Percentiles rank a stretch among this genome's conserved stretches.
Evolutionary conservation across 2,329 filamentous ascomycete species (phyloP).

Genomic region (Alternaria viburni): DNA sequence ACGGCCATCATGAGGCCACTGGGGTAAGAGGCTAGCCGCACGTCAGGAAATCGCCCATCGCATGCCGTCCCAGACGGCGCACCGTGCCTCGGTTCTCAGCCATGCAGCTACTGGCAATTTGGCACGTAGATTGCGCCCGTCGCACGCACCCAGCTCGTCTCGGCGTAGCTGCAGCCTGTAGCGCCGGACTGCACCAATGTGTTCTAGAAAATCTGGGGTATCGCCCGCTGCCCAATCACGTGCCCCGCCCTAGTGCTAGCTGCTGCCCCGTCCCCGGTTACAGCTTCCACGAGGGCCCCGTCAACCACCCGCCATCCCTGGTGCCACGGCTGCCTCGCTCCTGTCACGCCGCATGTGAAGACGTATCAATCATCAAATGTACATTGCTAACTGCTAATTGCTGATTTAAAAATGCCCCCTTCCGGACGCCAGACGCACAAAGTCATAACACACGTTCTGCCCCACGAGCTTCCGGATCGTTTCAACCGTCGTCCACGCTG

Average conservation of each 20-base stretch:
- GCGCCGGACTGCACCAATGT: constrained; percentile 29
- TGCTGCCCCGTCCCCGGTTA: constrained; percentile 6
- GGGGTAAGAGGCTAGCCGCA: constrained; percentile 13
- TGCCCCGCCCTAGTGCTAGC: neutral
- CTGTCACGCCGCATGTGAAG: constrained; percentile 5
- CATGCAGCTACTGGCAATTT: constrained; percentile 24
- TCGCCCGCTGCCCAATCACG: constrained; percentile 33
- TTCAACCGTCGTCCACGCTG: constrained; percentile 84
- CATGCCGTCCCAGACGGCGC: neutral
- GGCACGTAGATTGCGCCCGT: constrained; percentile 32
- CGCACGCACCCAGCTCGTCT: constrained; percentile 17
- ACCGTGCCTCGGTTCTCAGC: constrained; percentile 24
- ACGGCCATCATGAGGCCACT: constrained; percentile 24
- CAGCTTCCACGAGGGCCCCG: constrained; percentile 19
- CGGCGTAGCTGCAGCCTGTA: constrained; percentile 20
- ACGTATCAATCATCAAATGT: neutral
- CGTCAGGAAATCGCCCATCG: neutral
- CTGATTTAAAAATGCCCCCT: constrained; percentile 57
- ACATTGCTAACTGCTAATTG: neutral
- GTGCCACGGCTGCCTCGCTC: neutral
- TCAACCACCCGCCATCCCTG: constrained; percentile 22
- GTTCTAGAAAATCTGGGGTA: constrained; percentile 44
- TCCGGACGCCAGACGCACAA: constrained; percentile 76
- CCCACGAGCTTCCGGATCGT: constrained; percentile 78
- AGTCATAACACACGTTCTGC: constrained; percentile 87